Conservation (phyloP, 2,329 filamentous ascomycete species). For the Arthrobotrys megalospora region DNA sequence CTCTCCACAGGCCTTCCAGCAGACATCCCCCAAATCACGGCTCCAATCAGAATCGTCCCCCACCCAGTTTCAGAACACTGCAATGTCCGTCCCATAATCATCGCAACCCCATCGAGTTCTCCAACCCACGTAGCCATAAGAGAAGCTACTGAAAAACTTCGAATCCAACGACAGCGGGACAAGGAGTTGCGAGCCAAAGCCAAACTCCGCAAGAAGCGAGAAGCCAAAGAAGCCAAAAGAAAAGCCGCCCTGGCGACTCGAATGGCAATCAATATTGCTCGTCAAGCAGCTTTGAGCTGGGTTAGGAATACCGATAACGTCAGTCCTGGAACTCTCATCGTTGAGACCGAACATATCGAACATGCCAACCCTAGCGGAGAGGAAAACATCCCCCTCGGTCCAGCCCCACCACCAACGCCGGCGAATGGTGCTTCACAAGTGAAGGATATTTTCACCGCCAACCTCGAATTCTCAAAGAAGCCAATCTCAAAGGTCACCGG, state of each 20-base stretch:
- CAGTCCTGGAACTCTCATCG: not conserved
- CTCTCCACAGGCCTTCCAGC: not conserved
- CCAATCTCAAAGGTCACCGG: not conserved
- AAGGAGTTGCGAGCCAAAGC: not conserved
- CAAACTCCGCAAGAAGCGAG: not conserved
- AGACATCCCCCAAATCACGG: not conserved
- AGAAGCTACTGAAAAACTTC: not conserved
- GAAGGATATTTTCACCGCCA: too few species aligned
- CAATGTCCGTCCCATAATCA: not conserved
- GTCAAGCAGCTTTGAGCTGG: not conserved
- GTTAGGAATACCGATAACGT: not conserved
- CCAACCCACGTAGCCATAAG: conserved; percentile 1
- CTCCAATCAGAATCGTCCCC: not conserved
- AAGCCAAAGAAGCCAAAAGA: not conserved
- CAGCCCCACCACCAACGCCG: not conserved
- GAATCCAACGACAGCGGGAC: not conserved
- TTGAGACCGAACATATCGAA: not conserved
- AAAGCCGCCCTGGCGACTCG: not conserved
- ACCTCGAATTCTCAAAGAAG: not conserved
- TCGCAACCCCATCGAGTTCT: not conserved
- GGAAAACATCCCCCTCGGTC: not conserved
- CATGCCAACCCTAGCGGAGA: not conserved
- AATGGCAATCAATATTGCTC: not conserved
- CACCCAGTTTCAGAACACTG: not conserved
- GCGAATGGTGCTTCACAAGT: too few species aligned